Conservation (phyloP, 2,329 filamentous ascomycete species). For the Zasmidium cellare region DNA sequence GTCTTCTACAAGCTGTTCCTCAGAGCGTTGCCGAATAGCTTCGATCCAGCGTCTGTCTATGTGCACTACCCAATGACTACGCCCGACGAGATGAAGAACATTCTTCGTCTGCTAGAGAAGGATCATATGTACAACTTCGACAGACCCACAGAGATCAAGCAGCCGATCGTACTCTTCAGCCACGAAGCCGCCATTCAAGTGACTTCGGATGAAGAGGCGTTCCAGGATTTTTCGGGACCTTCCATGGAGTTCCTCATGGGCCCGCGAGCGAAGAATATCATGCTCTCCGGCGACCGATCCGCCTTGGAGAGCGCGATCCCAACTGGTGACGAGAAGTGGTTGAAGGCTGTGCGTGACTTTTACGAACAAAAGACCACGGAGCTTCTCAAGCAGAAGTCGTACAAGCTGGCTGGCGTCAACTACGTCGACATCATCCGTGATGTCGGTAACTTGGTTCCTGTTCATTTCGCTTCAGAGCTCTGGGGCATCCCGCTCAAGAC, state of each 20-base stretch:
- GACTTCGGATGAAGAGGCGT: constrained; percentile 43
- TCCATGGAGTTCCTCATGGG: constrained; percentile 48
- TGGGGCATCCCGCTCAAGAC: constrained; percentile 60
- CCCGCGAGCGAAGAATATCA: constrained; percentile 47
- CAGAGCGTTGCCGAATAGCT: constrained; percentile 52
- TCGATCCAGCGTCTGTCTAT: constrained; percentile 50
- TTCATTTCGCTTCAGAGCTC: constrained; percentile 56
- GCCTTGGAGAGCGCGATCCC: constrained; percentile 29
- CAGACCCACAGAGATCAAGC: constrained; percentile 27
- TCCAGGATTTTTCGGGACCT: constrained; percentile 49
- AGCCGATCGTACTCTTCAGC: constrained; percentile 45
- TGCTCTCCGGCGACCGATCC: constrained; percentile 51
- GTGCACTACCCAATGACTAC: constrained; percentile 52
- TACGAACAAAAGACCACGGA: constrained; percentile 50
- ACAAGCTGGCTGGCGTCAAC: constrained; percentile 45
- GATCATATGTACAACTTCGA: constrained; percentile 44
- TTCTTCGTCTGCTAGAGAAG: constrained; percentile 42
- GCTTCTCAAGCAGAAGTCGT: constrained; percentile 46
- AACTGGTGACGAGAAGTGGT: constrained; percentile 42
- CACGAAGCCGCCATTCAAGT: constrained; percentile 47
- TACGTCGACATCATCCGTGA: constrained; percentile 53
- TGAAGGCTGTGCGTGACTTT: constrained; percentile 47
- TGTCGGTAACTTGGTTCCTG: constrained; percentile 54
- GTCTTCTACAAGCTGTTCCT: constrained; percentile 55
- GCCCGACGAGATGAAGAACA: constrained; percentile 48